Base-by-base conservation (phyloP, 2,329 filamentous ascomycete species). In the Graphilbum fragrans region DNA sequence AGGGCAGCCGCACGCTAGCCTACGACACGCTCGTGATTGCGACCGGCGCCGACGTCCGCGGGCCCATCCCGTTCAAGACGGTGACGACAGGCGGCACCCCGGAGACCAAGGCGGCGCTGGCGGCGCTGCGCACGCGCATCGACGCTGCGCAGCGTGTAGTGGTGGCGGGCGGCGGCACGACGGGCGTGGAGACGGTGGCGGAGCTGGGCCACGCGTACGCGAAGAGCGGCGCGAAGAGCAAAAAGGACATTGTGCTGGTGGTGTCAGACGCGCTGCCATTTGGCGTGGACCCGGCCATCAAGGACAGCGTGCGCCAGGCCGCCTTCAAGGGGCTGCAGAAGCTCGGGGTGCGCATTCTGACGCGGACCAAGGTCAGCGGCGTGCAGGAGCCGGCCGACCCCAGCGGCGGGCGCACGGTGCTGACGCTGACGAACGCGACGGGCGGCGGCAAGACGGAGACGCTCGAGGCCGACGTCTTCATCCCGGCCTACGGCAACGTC, bases 21-120 rank as follows among this genome's bases (percentile, higher is more conserved):
- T 79, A 77, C 50, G 63, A 74, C 47, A 64, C 63, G 19, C 58
- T 77, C 12, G 52, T 79, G 45, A 56, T 79, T 35, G 71, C 72
- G 10, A 78, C 74, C 3, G 74, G 74, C 8, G 56, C 67, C 3
- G 57, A 58, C 22, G 60, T 63, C 25, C 56, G 51, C 19, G 63
- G 60, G 5, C 55, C 53, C 45, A 59, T 69, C 55, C 70, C 72
- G 1, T 76, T 67, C 55, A 77, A 75, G 53, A 55, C 53, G 18
- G 47, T 67, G 10, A 18, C 39, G 21, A 59, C 60, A 2, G 41
- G 44, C 31, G 61, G 62, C 2, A 63, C 64, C 0, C 58, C 65
- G 41, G 51, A 61, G 42, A 69, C 68, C 22, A 62, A 60, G 41
- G 52, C 55, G 1, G 55, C 54, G 18, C 49, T 73, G 4, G 57